Percentiles rank a stretch among this genome's conserved stretches.
These are phyloP conservation scores for Casuarina glauca DNA, from an alignment of 306 rosid species.

Conservation along the genomic window DNA sequence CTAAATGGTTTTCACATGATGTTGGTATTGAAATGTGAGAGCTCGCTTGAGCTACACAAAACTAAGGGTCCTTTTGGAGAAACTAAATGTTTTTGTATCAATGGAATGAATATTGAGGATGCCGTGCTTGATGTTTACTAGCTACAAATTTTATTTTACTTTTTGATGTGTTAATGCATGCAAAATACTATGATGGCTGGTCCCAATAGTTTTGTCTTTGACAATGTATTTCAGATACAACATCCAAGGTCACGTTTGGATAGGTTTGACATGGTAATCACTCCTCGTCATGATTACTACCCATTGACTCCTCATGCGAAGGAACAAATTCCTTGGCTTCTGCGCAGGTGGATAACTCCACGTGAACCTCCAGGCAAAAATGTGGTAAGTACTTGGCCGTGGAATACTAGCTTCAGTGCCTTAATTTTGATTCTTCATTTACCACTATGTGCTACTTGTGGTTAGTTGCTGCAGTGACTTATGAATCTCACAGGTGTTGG, in stretches of 20 bases:
- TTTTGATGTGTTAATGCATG: conserved; percentile 9
- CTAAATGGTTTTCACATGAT: conserved; percentile 2
- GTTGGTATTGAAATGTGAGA: neutral
- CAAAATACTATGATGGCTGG: conserved; percentile 11
- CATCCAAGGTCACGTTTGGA: conserved; percentile 73
- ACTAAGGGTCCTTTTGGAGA: neutral
- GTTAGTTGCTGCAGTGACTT: conserved; percentile 12
- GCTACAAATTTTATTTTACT: neutral
- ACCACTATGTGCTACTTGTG: conserved; percentile 6
- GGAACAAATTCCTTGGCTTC: conserved; percentile 71
- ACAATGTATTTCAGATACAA: conserved; percentile 66
- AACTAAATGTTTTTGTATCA: neutral
- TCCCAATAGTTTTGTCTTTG: conserved; percentile 26
- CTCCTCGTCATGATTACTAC: conserved; percentile 87
- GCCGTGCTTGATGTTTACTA: neutral
- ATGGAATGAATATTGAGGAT: neutral
- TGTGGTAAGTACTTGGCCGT: conserved; percentile 56
- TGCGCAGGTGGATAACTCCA: conserved; percentile 84
- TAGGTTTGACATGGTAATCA: conserved; percentile 85
- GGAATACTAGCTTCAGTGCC: conserved; percentile 19
- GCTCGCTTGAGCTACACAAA: neutral
- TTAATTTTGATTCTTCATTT: neutral
- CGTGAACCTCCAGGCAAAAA: conserved; percentile 76
- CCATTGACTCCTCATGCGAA: conserved; percentile 71
- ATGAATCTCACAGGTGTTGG: conserved; percentile 27